These are phyloP conservation scores for Saccharomycopsis hybrid DNA, from an alignment of 1,139 yeast genomes.

Conservation along the genomic window DNA sequence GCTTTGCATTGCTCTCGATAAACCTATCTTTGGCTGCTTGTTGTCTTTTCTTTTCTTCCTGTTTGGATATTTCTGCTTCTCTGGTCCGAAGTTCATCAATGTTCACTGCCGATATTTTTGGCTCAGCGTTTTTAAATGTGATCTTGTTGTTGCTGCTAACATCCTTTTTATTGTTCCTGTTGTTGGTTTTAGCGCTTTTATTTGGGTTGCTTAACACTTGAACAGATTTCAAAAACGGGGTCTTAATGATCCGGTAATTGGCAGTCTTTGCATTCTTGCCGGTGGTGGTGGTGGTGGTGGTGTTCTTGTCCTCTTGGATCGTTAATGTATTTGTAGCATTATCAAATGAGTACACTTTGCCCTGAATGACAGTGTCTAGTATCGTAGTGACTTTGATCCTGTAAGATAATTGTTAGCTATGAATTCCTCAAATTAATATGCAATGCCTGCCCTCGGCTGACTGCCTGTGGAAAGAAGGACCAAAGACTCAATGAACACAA, in stretches of 20 bases:
- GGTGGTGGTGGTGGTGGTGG: background rate
- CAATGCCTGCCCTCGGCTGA: background rate
- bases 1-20: conserved; percentile 7
- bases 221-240: conserved; percentile 18
- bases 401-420: conserved; percentile 24
- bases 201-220: conserved; percentile 6
- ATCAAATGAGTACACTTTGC: conserved; percentile 57
- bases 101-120: conserved; percentile 7
- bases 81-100: conserved; percentile 9
- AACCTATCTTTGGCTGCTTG: conserved; percentile 10
- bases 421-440: background rate
- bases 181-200: background rate
- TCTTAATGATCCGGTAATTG: conserved; percentile 14
- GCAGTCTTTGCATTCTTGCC: background rate
- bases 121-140: conserved; percentile 13
- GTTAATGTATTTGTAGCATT: conserved; percentile 38
- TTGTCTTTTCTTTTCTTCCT: conserved; percentile 14
- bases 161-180: background rate
- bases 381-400: conserved; percentile 59
- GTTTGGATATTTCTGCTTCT: conserved; percentile 10
- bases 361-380: conserved; percentile 50
- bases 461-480: background rate
- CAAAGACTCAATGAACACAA: background rate
- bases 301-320: conserved; percentile 25
- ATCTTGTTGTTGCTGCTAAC: background rate